Base-by-base conservation (phyloP, 345 rosid species). In the Heritiera fomes region DNA sequence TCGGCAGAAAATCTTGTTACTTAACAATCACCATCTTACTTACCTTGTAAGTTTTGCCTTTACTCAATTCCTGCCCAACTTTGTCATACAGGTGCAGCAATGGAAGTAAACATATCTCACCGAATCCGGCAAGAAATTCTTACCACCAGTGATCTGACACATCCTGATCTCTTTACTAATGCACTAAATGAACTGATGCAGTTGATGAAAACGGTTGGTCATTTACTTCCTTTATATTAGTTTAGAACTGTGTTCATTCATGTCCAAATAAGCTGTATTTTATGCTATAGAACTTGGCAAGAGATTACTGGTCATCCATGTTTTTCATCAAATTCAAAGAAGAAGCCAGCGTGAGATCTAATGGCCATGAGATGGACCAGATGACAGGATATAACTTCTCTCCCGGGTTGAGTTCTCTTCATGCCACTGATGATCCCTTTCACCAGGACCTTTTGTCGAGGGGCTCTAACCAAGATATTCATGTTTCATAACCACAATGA, bases 21-120 rank as follows among this genome's bases (percentile, higher is more conserved):
- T 23, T 28, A 20, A 8, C 23, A 20, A 46, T 52, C 62, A 34
- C 34, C 8, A 73, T 46, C 30, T 58, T 4, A 1, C 56, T 56
- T 56, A 47, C 46, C 70, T 73, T 15, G 71, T 47, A 23, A 43
- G 67, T 30, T 1, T 2, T 77, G 49, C 13, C 20, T 7, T 13
- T 4, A 59, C 63, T 41, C 69, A 32, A 17, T 23, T 53, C 52
- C 78, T 40, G 23, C 46, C 40, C 64, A 81, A 46, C 71, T 80
- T 59, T 82, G 18, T 18, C 50, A 34, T 70, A 20, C 85, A 95
- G 98, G 98, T 86, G 90, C 92, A 34, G 38, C 38, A 76, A 93
- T 92, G 95, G 98, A 95, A 86, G 88, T 92, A 81, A 92, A 95
- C 84, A 84, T 95, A 88, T 95, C 98, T 79, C 87, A 91, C 75